Conservation (phyloP, 177 flowering plant species). For the Tripterygium wilfordii region DNA sequence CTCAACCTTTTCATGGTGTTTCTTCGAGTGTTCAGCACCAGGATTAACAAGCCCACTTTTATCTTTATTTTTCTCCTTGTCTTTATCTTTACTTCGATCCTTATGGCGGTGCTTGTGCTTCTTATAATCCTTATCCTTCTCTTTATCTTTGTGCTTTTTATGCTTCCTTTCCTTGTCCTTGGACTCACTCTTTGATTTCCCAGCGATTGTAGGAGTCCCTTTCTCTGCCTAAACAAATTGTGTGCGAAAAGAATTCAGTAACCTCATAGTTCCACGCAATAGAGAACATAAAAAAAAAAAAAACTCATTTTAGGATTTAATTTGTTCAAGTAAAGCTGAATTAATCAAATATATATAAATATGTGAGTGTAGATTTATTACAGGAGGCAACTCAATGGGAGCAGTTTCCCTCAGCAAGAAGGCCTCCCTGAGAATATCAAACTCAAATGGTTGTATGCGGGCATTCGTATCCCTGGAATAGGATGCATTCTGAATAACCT, state of each 20-base stretch:
- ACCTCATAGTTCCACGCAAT: not conserved
- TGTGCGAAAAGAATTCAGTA: too few relatives aligned
- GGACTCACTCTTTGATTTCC: slow-evolving; percentile 66
- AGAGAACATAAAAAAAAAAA: too few relatives aligned
- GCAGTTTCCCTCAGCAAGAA: slow-evolving; percentile 77
- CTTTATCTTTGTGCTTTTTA: slow-evolving; percentile 77
- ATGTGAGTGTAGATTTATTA: slow-evolving; percentile 43
- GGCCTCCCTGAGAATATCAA: slow-evolving; percentile 69
- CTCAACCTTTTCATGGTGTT: slow-evolving; percentile 80
- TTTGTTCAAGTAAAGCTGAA: too few relatives aligned
- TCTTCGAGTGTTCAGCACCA: slow-evolving; percentile 61
- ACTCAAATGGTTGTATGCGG: slow-evolving; percentile 79
- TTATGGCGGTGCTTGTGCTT: slow-evolving; percentile 88
- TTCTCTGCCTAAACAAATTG: slow-evolving; percentile 70
- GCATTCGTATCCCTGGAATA: slow-evolving; percentile 44
- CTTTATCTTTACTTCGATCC: slow-evolving; percentile 75
- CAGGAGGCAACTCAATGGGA: slow-evolving; percentile 66
- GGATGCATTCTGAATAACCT: slow-evolving; percentile 58
- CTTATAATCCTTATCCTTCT: too few relatives aligned
- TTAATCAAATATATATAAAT: too few relatives aligned
- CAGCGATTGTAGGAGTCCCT: slow-evolving; percentile 70
- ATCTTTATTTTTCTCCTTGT: slow-evolving; percentile 80
- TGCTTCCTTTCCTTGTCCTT: slow-evolving; percentile 86
- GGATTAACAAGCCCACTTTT: slow-evolving; percentile 64
- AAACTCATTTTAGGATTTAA: not conserved